Conservation (phyloP, 352 stramenopile species). For the Pythium oligandrum region DNA sequence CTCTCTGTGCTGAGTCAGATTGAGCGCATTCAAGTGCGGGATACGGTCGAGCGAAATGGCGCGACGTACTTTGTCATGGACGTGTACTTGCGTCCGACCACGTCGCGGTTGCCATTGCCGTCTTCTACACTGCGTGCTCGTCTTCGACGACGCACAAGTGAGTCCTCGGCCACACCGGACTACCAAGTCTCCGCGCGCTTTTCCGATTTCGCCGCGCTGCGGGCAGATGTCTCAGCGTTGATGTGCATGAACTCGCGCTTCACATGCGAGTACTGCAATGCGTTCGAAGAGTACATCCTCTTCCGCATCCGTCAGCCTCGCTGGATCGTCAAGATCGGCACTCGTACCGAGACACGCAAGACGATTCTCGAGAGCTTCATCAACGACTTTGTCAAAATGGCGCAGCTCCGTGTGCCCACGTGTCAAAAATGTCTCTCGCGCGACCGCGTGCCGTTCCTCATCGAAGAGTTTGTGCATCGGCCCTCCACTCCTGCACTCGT, state of each 20-base stretch:
- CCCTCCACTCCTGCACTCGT: slow-evolving; percentile 4
- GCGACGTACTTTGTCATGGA: slow-evolving; percentile 52
- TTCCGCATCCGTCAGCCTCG: slow-evolving; percentile 17
- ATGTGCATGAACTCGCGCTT: slow-evolving; percentile 46
- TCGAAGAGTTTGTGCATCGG: slow-evolving; percentile 12
- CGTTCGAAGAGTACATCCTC: slow-evolving; percentile 40
- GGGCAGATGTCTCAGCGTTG: slow-evolving; percentile 41
- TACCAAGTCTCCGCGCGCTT: slow-evolving; percentile 62
- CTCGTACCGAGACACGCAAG: slow-evolving; percentile 16
- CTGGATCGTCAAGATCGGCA: slow-evolving; percentile 23
- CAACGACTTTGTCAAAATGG: slow-evolving; percentile 22
- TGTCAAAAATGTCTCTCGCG: slow-evolving; percentile 14
- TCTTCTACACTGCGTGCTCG: slow-evolving; percentile 13
- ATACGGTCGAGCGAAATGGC: slow-evolving; percentile 40
- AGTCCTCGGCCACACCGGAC: slow-evolving; percentile 21
- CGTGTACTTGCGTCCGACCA: slow-evolving; percentile 38
- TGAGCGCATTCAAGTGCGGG: slow-evolving; percentile 41
- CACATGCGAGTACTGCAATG: slow-evolving; percentile 42
- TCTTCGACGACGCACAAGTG: slow-evolving; percentile 4
- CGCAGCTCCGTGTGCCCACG: slow-evolving; percentile 7
- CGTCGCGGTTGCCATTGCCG: slow-evolving; percentile 18
- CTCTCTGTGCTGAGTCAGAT: slow-evolving; percentile 45
- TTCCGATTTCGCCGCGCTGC: slow-evolving; percentile 52
- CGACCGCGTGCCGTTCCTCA: slow-evolving; percentile 14
- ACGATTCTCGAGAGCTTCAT: slow-evolving; percentile 20